Percentiles rank a stretch among this genome's conserved stretches.
These are phyloP conservation scores for Nitzschia sp. DNA, from an alignment of 108 stramenopile species.

Conservation along the genomic window DNA sequence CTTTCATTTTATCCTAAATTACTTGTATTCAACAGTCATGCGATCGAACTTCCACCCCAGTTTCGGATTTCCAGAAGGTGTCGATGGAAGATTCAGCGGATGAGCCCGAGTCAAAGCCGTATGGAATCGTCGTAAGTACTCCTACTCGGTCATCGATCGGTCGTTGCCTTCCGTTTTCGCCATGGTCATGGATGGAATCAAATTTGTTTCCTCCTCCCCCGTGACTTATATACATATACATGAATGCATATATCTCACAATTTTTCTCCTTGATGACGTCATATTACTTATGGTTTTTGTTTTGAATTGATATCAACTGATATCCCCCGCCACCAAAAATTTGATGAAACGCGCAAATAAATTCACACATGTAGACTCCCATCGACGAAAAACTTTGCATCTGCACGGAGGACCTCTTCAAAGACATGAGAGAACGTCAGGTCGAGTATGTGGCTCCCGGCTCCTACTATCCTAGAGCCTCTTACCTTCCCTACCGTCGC, in stretches of 20 bases:
- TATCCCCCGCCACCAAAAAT: background rate
- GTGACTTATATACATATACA: background rate
- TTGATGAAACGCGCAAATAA: too few species aligned
- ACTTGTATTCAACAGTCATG: too few species aligned
- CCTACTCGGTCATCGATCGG: background rate
- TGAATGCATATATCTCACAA: constrained; percentile 5
- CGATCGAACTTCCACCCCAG: constrained; percentile 39
- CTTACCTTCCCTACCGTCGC: constrained; percentile 84
- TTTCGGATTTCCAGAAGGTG: constrained; percentile 39
- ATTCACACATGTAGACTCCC: constrained; percentile 33
- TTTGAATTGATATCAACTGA: background rate
- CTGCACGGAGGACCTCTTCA: constrained; percentile 72
- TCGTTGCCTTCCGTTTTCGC: background rate
- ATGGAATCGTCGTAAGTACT: constrained; percentile 67
- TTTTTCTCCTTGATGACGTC: background rate
- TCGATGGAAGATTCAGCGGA: constrained; percentile 35
- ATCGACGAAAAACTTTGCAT: constrained; percentile 70
- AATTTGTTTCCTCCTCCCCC: background rate
- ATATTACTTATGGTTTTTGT: constrained; percentile 9
- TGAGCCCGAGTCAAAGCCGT: constrained; percentile 54
- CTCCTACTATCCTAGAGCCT: constrained; percentile 64
- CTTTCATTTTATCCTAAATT: background rate
- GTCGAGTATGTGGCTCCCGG: constrained; percentile 75
- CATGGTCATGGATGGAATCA: background rate
- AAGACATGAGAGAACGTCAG: constrained; percentile 78